Conservation (phyloP, 2,329 filamentous ascomycete genomes). For the Trichophyton equinum region DNA sequence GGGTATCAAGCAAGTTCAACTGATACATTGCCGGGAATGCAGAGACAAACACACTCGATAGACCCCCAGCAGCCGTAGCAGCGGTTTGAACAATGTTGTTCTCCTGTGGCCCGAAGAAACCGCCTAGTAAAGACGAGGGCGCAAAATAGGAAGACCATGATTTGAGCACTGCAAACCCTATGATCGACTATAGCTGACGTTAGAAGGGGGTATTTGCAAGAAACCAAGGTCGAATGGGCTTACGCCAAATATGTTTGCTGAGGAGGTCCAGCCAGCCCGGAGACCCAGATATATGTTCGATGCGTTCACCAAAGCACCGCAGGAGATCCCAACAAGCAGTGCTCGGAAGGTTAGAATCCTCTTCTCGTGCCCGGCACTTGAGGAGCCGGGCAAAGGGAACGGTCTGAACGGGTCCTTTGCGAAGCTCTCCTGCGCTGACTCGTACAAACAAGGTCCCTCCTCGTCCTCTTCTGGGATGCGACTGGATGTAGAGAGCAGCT, state of each 20-base stretch:
- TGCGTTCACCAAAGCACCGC: conserved; percentile 49
- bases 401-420: conserved; percentile 7
- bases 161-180: conserved; percentile 35
- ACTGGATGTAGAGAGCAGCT: neutral
- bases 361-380: neutral
- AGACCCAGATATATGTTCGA: conserved; percentile 51
- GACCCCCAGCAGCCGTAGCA: conserved; percentile 34
- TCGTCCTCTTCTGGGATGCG: neutral
- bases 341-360: conserved; percentile 40
- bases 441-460: neutral
- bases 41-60: conserved; percentile 34
- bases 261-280: conserved; percentile 32
- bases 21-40: conserved; percentile 36
- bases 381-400: neutral
- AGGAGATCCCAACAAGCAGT: conserved; percentile 42
- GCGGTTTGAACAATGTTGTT: conserved; percentile 39
- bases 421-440: conserved; percentile 1
- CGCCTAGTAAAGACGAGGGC: conserved; percentile 14
- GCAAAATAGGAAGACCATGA: conserved; percentile 28
- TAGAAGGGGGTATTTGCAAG: neutral
- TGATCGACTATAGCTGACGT: conserved; percentile 21
- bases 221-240: neutral
- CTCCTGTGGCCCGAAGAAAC: conserved; percentile 34
- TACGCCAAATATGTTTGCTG: conserved; percentile 12
- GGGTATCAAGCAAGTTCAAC: conserved; percentile 24